Conservation (phyloP, 495 filamentous ascomycete species). For the Penicillium macrosclerotiorum region DNA sequence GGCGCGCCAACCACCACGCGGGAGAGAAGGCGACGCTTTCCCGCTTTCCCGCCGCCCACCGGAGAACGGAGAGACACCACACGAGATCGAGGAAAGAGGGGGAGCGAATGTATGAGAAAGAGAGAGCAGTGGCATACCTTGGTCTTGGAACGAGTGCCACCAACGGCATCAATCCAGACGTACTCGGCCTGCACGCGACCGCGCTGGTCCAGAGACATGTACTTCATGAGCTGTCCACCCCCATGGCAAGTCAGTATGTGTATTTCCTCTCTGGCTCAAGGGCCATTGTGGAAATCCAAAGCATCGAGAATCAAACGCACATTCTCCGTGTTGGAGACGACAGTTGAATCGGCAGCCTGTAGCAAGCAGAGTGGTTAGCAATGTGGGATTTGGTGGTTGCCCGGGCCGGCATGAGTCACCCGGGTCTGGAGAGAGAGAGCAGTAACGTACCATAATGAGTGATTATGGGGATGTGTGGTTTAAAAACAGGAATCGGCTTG, state of each 20-base stretch:
- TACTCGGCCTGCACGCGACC: constrained; percentile 88
- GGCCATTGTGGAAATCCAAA: constrained; percentile 37
- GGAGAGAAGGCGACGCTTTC: too few species aligned
- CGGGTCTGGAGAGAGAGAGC: not conserved
- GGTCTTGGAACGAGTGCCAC: constrained; percentile 82
- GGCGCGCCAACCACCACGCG: too few species aligned
- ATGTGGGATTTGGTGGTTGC: not conserved
- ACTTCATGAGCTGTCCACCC: constrained; percentile 76
- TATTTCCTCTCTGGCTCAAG: constrained; percentile 33
- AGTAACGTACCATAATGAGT: constrained; percentile 43
- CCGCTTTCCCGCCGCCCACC: too few species aligned
- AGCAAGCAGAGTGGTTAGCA: constrained; percentile 10
- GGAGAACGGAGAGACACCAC: too few species aligned
- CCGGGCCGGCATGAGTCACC: constrained; percentile 8
- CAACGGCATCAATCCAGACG: constrained; percentile 89
- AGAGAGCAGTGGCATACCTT: constrained; percentile 88
- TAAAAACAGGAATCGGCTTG: constrained; percentile 25
- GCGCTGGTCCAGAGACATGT: constrained; percentile 85
- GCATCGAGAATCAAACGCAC: constrained; percentile 47
- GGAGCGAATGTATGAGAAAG: too few species aligned
- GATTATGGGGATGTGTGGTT: constrained; percentile 39
- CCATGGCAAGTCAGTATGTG: constrained; percentile 39
- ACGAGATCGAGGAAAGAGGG: too few species aligned
- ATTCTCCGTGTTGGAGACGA: constrained; percentile 69
- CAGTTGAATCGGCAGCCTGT: constrained; percentile 53